A percentile compares a stretch with the other conserved stretches of the same genome.
phyloP scores from a whole-genome alignment of 208 protist genomes.

The Leishmania tarentolae region DNA sequence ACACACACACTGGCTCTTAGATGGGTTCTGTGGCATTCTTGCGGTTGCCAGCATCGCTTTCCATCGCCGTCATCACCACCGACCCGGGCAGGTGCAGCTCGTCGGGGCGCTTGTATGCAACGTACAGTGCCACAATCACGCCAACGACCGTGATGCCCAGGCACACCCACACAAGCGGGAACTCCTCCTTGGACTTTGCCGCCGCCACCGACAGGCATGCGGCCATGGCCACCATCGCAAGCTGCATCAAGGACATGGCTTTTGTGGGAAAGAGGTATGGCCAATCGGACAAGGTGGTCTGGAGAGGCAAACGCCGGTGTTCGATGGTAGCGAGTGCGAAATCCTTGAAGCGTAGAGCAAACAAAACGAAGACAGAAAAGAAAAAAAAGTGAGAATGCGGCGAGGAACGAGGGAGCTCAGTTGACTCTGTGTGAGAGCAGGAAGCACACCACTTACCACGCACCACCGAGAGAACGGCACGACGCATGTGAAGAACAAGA shows the following conservation, averaged over 20 bases:
- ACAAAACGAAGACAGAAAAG: neutral
- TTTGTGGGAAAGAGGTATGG: neutral
- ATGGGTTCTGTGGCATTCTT: slow-evolving; percentile 17
- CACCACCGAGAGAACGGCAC: neutral
- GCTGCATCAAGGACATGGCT: slow-evolving; percentile 18
- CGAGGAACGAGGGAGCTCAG: too few relatives aligned
- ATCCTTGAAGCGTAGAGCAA: neutral
- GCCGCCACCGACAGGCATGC: slow-evolving; percentile 30
- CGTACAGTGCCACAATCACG: slow-evolving; percentile 42
- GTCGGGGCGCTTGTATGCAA: slow-evolving; percentile 59
- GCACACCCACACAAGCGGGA: slow-evolving; percentile 67
- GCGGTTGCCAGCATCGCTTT: slow-evolving; percentile 23
- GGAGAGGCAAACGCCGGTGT: neutral
- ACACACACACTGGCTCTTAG: neutral
- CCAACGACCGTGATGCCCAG: slow-evolving; percentile 61
- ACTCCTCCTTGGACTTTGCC: slow-evolving; percentile 42
- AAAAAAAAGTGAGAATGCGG: neutral
- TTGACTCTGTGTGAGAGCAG: neutral
- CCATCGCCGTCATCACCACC: slow-evolving; percentile 38
- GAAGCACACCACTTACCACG: neutral
- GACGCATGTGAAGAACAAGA: neutral
- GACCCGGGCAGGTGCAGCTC: slow-evolving; percentile 49
- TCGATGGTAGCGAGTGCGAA: neutral
- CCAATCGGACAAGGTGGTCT: neutral
- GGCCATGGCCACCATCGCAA: slow-evolving; percentile 29